Evolutionary conservation across 2,329 filamentous ascomycete genomes (phyloP), one percentile per base, ranked within the genome.

Genomic region (Aspergillus viridinutans): DNA sequence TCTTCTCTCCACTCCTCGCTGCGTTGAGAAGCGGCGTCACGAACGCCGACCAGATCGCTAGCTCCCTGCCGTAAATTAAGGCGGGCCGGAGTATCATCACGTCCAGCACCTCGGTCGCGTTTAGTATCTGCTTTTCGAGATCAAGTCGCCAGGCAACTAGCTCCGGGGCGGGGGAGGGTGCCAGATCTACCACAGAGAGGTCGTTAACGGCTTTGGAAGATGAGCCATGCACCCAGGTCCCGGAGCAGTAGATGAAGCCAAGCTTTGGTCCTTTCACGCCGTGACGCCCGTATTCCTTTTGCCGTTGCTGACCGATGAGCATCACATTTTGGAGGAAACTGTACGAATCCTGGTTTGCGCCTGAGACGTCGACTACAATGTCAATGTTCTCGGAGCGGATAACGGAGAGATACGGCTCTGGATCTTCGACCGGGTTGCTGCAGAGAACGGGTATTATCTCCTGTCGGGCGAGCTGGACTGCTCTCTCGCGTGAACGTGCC

Each of bases 171-270:
- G 40, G 6, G 7, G n/a, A 43, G 17, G 17, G 40, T 21, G 14
- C 40, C 17, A n/a, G 17, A 21, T 21, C 40, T 8, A 21, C 40
- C 3, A 21, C 17, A n/a, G 40, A 43, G 17, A 43, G 20, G 51
- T 76, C 72, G 50, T 64, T 70, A 20, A 72, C 64, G 0, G 63
- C 58, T 0, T 53, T 52, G 3, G 60, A 40, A 4, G 62, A 64
- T 1, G 67, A 72, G 2, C 74, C 74, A 53, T 76, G 71, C 1
- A 76, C 67, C 73, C 73, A 77, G 1, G 65, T 66, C 3, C 74
- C 73, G 9, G 71, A 74, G 40, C 64, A 65, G 29, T 75, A 76
- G 42, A 76, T 67, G 32, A 70, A 76, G 3, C 71, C 74, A 2
- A 77, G 56, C 57, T 76, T 78, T 14, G 67, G 69, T 23, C 60